Evolutionary conservation across 345 rosid species (phyloP), one percentile per base, ranked within the genome.

Genomic region (Eucalyptus caleyi): DNA sequence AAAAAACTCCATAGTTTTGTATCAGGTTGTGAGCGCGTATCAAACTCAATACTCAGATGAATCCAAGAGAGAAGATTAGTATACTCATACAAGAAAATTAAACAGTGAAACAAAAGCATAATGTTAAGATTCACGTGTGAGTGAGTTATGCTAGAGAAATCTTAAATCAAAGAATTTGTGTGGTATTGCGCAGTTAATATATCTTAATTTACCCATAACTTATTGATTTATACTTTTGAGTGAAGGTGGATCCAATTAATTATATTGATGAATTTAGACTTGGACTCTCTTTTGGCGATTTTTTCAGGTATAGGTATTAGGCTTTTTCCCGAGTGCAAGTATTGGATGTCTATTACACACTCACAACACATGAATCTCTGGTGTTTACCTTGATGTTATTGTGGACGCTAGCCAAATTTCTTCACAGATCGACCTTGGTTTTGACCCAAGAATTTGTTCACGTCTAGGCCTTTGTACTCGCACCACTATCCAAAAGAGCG

Each of bases 131-230:
- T 2, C 11, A 19, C 5, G 0, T 53, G 26, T 53, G 26, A 53
- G 59, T 53, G 11, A 53, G 11, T 53, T 19, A 1, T 19, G 4
- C 0, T 53, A 53, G 2, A 53, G 0, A 53, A 19, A 53, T 53
- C 59, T 19, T 0, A 53, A 1, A 53, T 53, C 0, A 2, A 8
- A 53, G 0, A 53, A 53, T 53, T 53, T 1, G 1, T 53, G 1
- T 53, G 1, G 11, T 53, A 53, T 8, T 53, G 1, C 0, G 5
- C 1, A 53, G 5, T 53, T 53, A 53, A 53, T 53, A 53, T 53
- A 53, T 53, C 2, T 53, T 53, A 8, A 5, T 53, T 53, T 53
- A 53, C 59, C 1, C 2, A 8, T 8, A 53, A 53, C 59, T 53
- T 4, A 8, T 53, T 53, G 0, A 19, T 53, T 19, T 19, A 53